phyloP scores from a whole-genome alignment of 495 filamentous ascomycete species.

The Penicillium desertorum region DNA sequence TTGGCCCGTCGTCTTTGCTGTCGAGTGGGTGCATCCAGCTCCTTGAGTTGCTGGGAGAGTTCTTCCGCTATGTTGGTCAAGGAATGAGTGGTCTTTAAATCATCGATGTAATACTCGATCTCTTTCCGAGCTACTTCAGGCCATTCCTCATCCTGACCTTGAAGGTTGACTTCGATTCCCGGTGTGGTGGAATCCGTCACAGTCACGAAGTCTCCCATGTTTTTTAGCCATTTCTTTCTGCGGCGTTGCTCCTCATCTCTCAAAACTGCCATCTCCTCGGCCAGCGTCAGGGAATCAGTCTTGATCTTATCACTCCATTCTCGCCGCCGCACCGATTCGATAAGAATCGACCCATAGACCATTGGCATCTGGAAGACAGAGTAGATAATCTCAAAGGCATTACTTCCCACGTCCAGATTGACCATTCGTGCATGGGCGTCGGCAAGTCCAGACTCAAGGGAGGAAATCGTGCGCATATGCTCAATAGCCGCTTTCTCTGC shows the following conservation, averaged over 20 bases:
- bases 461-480: conserved; percentile 77
- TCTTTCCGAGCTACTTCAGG: conserved; percentile 61
- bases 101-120: conserved; percentile 54
- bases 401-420: conserved; percentile 64
- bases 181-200: conserved; percentile 64
- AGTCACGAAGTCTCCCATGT: conserved; percentile 60
- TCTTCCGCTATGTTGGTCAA: conserved; percentile 53
- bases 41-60: conserved; percentile 62
- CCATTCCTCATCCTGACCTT: conserved; percentile 77
- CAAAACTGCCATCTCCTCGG: conserved; percentile 86
- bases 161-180: conserved; percentile 80
- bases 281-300: conserved; percentile 75
- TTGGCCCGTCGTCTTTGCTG: conserved; percentile 76
- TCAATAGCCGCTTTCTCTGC: conserved; percentile 58
- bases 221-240: conserved; percentile 86
- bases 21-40: conserved; percentile 66
- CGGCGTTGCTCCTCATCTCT: conserved; percentile 89
- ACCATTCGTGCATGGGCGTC: conserved; percentile 68
- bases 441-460: conserved; percentile 69
- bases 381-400: conserved; percentile 73
- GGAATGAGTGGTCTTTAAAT: conserved; percentile 44
- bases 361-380: conserved; percentile 77
- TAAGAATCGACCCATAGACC: conserved; percentile 82
- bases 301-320: conserved; percentile 92
- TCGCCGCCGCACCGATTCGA: conserved; percentile 79